These are phyloP conservation scores for Sporothrix inflata DNA, from an alignment of 2,329 filamentous ascomycete genomes.

Conservation along the genomic window DNA sequence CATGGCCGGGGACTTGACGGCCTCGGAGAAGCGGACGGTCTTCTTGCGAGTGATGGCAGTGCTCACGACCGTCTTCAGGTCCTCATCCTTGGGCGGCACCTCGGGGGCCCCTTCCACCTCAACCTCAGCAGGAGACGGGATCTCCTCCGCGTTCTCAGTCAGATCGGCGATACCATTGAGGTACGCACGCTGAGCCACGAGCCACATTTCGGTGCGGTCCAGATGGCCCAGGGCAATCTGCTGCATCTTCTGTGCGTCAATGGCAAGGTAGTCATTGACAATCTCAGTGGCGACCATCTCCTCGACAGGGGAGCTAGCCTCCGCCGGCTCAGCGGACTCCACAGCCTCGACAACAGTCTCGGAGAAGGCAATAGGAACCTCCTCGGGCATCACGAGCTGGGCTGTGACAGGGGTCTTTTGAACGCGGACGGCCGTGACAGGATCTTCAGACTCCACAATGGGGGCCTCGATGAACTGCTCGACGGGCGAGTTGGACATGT, in stretches of 20 bases:
- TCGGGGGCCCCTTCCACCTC: slow-evolving; percentile 37
- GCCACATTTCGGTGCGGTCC: slow-evolving; percentile 84
- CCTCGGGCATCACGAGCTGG: slow-evolving; percentile 35
- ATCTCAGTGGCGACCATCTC: slow-evolving; percentile 68
- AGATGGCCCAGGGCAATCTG: slow-evolving; percentile 72
- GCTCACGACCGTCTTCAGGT: slow-evolving; percentile 36
- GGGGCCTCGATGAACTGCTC: slow-evolving; percentile 70
- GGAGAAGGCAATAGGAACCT: slow-evolving; percentile 34
- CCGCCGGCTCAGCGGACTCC: slow-evolving; percentile 40
- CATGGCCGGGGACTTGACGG: slow-evolving; percentile 47
- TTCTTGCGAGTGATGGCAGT: slow-evolving; percentile 58
- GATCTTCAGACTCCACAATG: slow-evolving; percentile 56
- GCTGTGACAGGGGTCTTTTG: slow-evolving; percentile 46
- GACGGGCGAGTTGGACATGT: slow-evolving; percentile 53
- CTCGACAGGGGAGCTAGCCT: slow-evolving; percentile 46
- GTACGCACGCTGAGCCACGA: slow-evolving; percentile 79
- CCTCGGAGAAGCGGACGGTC: slow-evolving; percentile 73
- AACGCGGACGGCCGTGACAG: slow-evolving; percentile 61
- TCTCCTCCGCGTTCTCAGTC: slow-evolving; percentile 41
- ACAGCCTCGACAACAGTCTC: slow-evolving; percentile 45
- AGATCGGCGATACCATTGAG: slow-evolving; percentile 68
- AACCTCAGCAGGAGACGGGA: slow-evolving; percentile 25
- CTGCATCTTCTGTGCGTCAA: slow-evolving; percentile 74
- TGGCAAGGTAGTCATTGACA: slow-evolving; percentile 71
- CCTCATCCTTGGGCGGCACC: slow-evolving; percentile 35